A percentile compares a stretch with the other conserved stretches of the same genome.
Conservation (phyloP, 768 basidiomycete species). For the Leccinum sublutescens region DNA sequence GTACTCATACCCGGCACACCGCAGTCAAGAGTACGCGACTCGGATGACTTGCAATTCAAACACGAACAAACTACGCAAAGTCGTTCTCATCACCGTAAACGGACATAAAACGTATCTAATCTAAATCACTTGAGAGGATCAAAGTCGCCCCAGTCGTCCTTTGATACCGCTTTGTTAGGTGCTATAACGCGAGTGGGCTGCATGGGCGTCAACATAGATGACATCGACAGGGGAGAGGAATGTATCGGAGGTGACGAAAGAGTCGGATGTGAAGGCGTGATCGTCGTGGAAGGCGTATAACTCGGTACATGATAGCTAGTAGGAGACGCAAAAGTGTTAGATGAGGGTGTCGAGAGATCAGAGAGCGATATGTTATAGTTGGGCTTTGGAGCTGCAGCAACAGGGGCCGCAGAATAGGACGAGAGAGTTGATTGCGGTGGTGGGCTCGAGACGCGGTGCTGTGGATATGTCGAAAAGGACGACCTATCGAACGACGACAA, state of each 20-base stretch:
- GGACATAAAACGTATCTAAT: neutral
- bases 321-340: conserved; percentile 12
- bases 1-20: conserved; percentile 7
- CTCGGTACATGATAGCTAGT: conserved; percentile 16
- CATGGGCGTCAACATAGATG: conserved; percentile 57
- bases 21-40: neutral
- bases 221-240: conserved; percentile 38
- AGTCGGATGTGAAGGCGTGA: conserved; percentile 20
- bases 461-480: conserved; percentile 26
- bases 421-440: conserved; percentile 18
- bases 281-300: conserved; percentile 16
- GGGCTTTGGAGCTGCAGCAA: conserved; percentile 37
- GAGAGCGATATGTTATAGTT: conserved; percentile 57
- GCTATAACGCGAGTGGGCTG: conserved; percentile 45
- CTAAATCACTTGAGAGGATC: conserved; percentile 51
- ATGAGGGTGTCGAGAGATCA: conserved; percentile 23
- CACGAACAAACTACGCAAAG: conserved; percentile 22
- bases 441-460: conserved; percentile 20
- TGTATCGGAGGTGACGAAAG: conserved; percentile 32
- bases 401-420: conserved; percentile 8
- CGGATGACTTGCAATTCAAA: conserved; percentile 17
- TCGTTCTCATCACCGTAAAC: neutral
- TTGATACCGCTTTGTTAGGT: conserved; percentile 49
- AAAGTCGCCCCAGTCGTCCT: conserved; percentile 79
- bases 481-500: conserved; percentile 36